Base-by-base conservation (phyloP, 2,329 filamentous ascomycete species). In the Trichophyton simii region DNA sequence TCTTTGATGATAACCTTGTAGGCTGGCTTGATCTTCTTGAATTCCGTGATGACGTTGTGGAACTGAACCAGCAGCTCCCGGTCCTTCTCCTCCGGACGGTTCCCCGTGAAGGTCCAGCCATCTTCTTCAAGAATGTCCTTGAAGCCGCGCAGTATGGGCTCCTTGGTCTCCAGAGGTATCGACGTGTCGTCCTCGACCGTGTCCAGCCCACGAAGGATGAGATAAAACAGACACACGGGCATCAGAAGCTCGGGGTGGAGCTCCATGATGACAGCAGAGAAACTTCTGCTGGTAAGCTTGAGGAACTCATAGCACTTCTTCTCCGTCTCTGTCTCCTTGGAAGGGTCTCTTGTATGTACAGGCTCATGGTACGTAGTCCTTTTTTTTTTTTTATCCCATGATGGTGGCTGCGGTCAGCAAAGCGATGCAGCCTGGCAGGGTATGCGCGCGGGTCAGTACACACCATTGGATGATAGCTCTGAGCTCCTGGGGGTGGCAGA, bases 151-250 rank as follows among this genome's bases (percentile, higher is more conserved):
- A 99, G 79, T 61, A 96, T 76, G 1, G 91, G 90, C 71, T 95
- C 88, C 78, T 99, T 99, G 70, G 82, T 86, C 66, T 83, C 81
- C 44, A 92, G 77, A 2, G 87, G 80, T 63, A 99, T 87, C 3
- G 91, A 95, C 85, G 96, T 97, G 75, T 99, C 94, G 79, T 99
- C 94, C 77, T 99, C 94, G 63, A 99, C 89, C n/a, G 94, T 99
- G 75, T 99, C 94, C 58, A 99, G 83, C 55, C 89, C 94, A 64
- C 94, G 89, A 60, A 99, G 82, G 60, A 90, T 83, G 31, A 99
- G 83, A 78, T 99, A 99, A 81, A 99, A 99, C 8, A 97, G 80
- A 61, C 87, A 85, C 54, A 97, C 82, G 25, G 94, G 91, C 46
- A 96, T 83, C 41, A 97, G 83, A 36, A 99, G 85, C 76, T 99